Evolutionary conservation across 2,329 filamentous ascomycete genomes (phyloP).

Genomic region (Onygenales sp.): DNA sequence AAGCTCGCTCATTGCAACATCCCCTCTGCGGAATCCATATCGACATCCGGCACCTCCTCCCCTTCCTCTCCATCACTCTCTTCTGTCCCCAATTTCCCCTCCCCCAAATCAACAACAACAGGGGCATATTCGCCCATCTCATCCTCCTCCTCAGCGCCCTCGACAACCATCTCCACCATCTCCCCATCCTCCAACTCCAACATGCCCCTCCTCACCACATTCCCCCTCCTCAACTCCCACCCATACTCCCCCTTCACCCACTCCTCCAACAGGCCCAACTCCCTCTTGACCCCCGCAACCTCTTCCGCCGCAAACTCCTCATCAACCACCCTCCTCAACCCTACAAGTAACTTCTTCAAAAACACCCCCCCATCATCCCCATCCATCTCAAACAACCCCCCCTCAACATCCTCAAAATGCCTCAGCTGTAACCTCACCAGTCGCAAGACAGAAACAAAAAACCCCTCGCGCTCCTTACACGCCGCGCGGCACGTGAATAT

Average conservation of each 20-base stretch:
- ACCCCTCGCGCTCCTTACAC: slow-evolving; percentile 36
- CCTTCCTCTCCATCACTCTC: not conserved
- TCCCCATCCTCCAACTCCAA: slow-evolving; percentile 56
- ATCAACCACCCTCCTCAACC: slow-evolving; percentile 44
- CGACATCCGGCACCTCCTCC: not conserved
- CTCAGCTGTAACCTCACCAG: slow-evolving; percentile 44
- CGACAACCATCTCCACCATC: slow-evolving; percentile 49
- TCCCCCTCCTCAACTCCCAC: slow-evolving; percentile 47
- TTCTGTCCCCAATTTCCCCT: slow-evolving; percentile 1
- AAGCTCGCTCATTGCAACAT: too few species aligned
- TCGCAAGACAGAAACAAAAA: slow-evolving; percentile 45
- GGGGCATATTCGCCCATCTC: slow-evolving; percentile 58
- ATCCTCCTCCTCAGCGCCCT: slow-evolving; percentile 49
- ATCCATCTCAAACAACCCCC: slow-evolving; percentile 51
- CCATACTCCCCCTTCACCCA: slow-evolving; percentile 46
- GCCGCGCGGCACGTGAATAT: slow-evolving; percentile 49
- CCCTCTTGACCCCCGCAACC: slow-evolving; percentile 34
- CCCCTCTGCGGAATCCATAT: not conserved
- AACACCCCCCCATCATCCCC: slow-evolving; percentile 43
- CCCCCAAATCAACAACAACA: slow-evolving; percentile 44
- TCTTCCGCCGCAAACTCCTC: slow-evolving; percentile 19
- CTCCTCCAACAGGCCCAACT: slow-evolving; percentile 46
- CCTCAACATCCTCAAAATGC: slow-evolving; percentile 50
- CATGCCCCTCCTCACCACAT: slow-evolving; percentile 48
- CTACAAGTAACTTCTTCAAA: slow-evolving; percentile 42